These are phyloP conservation scores for Amesomyces nigricolor DNA, from an alignment of 2,329 filamentous ascomycete species.

Conservation along the genomic window DNA sequence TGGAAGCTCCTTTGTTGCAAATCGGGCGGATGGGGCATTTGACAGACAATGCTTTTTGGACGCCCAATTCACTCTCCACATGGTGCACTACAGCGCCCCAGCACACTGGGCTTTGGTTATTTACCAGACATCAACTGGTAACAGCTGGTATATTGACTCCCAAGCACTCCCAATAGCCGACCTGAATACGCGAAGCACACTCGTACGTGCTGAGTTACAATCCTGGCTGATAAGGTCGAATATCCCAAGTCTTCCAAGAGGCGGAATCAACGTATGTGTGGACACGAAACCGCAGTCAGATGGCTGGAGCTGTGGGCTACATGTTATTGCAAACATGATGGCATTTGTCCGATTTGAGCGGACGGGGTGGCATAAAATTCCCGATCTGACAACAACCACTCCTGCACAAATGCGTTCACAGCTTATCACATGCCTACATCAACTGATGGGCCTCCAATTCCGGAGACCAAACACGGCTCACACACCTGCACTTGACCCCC, in stretches of 20 bases:
- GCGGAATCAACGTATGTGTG: fast-evolving
- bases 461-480: no score
- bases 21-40: no score
- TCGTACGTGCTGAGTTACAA: neutral
- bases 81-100: neutral
- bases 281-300: neutral
- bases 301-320: slow-evolving; percentile 15
- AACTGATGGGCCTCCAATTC: slow-evolving; percentile 4
- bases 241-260: neutral
- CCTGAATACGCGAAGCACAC: neutral
- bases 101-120: slow-evolving; percentile 15
- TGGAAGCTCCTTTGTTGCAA: no score
- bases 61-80: slow-evolving; percentile 11
- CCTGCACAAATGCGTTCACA: neutral
- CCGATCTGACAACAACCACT: neutral
- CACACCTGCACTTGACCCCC: no score
- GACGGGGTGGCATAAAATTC: slow-evolving; percentile 9
- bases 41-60: neutral
- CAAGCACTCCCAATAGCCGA: no score
- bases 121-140: neutral
- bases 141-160: slow-evolving; percentile 9
- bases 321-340: slow-evolving; percentile 13
- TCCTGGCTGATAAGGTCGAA: neutral
- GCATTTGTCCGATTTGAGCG: slow-evolving; percentile 17
- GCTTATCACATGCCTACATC: slow-evolving; percentile 4